Percentiles rank a stretch among this genome's conserved stretches.
Conservation (phyloP, 345 rosid species). For the Brassica rapa region DNA sequence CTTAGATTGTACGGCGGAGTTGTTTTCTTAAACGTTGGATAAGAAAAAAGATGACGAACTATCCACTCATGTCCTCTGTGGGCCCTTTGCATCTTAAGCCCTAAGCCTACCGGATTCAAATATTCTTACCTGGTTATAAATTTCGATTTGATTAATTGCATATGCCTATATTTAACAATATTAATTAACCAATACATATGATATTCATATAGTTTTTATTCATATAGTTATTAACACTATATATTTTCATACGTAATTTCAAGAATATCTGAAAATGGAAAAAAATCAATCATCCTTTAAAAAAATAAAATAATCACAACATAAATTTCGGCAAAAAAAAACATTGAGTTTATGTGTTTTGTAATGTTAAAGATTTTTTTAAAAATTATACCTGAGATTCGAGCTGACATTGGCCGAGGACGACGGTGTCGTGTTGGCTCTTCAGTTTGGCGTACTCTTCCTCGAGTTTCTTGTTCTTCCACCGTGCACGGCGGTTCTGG, state of each 20-base stretch:
- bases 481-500: conserved; percentile 90
- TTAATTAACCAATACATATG: not conserved
- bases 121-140: not conserved
- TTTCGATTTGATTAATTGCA: conserved; percentile 1
- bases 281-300: not conserved
- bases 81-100: conserved; percentile 8
- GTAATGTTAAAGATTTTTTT: not conserved
- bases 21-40: conserved; percentile 23
- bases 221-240: not conserved
- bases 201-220: not conserved
- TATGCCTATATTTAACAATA: not conserved
- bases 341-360: not conserved
- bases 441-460: conserved; percentile 68
- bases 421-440: conserved; percentile 45
- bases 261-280: not conserved
- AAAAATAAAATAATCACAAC: not conserved
- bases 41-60: conserved; percentile 14
- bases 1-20: conserved; percentile 13
- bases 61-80: conserved; percentile 8
- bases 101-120: not conserved
- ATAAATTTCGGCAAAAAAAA: not conserved
- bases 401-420: conserved; percentile 64
- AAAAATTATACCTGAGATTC: conserved; percentile 69
- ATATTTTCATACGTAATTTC: not conserved
- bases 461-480: conserved; percentile 91